Evolutionary conservation across 805 yeast genomes (phyloP).

Genomic region (Nakazawaea peltata): DNA sequence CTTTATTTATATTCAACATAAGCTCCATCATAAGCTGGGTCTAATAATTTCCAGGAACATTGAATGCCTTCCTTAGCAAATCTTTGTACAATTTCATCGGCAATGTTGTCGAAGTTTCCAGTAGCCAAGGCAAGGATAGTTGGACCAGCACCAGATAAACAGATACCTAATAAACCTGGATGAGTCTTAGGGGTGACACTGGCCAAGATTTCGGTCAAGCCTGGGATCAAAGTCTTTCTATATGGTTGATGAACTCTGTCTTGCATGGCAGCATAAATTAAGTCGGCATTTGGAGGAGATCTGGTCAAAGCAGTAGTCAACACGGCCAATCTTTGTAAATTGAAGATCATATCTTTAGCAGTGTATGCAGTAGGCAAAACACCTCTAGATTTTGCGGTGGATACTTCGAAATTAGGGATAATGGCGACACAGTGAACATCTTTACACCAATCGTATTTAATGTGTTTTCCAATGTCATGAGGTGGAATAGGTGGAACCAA

Average conservation of each 20-base stretch:
- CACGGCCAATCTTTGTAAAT: conserved; percentile 87
- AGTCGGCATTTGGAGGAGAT: conserved; percentile 70
- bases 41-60: conserved; percentile 79
- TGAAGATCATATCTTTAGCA: conserved; percentile 79
- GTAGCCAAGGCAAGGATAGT: conserved; percentile 93
- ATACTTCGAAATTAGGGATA: conserved; percentile 90
- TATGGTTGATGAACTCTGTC: conserved; percentile 97
- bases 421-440: conserved; percentile 83
- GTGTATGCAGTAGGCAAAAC: conserved; percentile 80
- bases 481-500: conserved; percentile 80
- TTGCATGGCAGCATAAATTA: conserved; percentile 93
- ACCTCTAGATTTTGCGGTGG: conserved; percentile 85
- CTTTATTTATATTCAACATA: conserved; percentile 31
- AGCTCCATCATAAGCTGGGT: conserved; percentile 87
- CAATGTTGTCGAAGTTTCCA: conserved; percentile 75
- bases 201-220: conserved; percentile 70
- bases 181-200: conserved; percentile 76
- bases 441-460: conserved; percentile 75
- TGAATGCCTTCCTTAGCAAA: conserved; percentile 57
- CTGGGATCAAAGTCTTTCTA: conserved; percentile 87
- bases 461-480: conserved; percentile 75
- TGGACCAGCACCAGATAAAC: conserved; percentile 97
- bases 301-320: conserved; percentile 88
- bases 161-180: conserved; percentile 86
- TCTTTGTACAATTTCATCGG: conserved; percentile 61